phyloP scores from a whole-genome alignment of 805 yeast genomes.

The Barnettozyma californica region DNA sequence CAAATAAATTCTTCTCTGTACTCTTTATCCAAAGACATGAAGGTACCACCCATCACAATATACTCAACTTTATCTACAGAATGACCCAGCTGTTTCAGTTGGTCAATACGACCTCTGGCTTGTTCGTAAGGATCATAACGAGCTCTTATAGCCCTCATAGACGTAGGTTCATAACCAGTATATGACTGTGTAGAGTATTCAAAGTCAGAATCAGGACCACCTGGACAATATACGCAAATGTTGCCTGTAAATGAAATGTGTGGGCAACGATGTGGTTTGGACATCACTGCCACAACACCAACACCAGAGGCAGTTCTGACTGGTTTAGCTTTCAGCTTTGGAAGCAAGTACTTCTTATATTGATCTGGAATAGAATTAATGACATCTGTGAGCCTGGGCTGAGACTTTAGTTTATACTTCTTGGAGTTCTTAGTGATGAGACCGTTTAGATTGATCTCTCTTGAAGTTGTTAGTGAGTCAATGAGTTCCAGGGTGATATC shows the following conservation, averaged over 20 bases:
- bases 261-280: constrained; percentile 98
- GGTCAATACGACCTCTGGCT: constrained; percentile 96
- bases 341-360: constrained; percentile 83
- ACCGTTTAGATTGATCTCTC: constrained; percentile 86
- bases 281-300: constrained; percentile 99
- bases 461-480: constrained; percentile 63
- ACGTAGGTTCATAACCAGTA: constrained; percentile 97
- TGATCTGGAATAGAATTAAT: constrained; percentile 95
- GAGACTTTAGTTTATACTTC: constrained; percentile 84
- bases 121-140: constrained; percentile 98
- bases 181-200: constrained; percentile 97
- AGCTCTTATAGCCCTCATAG: constrained; percentile 99
- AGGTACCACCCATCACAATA: constrained; percentile 98
- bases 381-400: constrained; percentile 92
- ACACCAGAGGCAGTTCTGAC: constrained; percentile 98
- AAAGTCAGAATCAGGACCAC: constrained; percentile 98
- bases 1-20: constrained; percentile 88
- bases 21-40: constrained; percentile 88
- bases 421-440: constrained; percentile 80
- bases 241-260: constrained; percentile 98
- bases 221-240: constrained; percentile 97
- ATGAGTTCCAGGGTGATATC: constrained; percentile 87
- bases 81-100: constrained; percentile 90
- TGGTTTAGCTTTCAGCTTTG: constrained; percentile 96
- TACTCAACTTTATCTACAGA: constrained; percentile 96